Evolutionary conservation across 2,329 filamentous ascomycete species (phyloP).

Genomic region (Penicillium sp.): DNA sequence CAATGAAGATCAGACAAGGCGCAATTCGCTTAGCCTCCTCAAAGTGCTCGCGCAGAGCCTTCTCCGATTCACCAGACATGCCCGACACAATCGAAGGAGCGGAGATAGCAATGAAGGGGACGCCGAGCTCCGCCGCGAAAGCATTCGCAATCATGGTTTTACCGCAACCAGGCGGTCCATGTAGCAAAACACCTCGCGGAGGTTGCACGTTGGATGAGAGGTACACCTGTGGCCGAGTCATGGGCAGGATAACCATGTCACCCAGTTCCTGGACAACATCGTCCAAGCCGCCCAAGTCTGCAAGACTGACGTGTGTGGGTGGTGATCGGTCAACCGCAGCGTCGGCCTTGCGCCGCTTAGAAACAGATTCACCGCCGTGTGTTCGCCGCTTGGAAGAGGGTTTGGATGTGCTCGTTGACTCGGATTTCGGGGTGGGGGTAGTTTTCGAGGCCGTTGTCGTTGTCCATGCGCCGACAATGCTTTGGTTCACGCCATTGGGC

Average conservation of each 20-base stretch:
- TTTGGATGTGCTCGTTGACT: conserved; percentile 33
- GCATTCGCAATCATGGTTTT: conserved; percentile 86
- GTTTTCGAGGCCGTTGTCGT: conserved; percentile 41
- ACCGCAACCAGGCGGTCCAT: conserved; percentile 84
- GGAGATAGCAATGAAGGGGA: conserved; percentile 81
- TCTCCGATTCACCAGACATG: conserved; percentile 89
- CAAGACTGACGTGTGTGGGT: conserved; percentile 70
- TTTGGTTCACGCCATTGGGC: conserved; percentile 69
- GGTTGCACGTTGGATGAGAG: conserved; percentile 69
- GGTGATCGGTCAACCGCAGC: conserved; percentile 65
- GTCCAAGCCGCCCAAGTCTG: conserved; percentile 78
- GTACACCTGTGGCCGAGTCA: conserved; percentile 71
- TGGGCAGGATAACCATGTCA: conserved; percentile 74
- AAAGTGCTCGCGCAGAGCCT: conserved; percentile 82
- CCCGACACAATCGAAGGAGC: conserved; percentile 82
- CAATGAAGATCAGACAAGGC: conserved; percentile 88
- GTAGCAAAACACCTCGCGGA: conserved; percentile 75
- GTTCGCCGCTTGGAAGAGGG: conserved; percentile 61
- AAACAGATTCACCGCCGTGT: conserved; percentile 68
- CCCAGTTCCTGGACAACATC: conserved; percentile 72
- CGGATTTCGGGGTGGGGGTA: conserved; percentile 36
- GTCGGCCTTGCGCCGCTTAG: conserved; percentile 68
- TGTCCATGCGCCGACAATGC: conserved; percentile 66
- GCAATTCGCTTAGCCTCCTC: conserved; percentile 86
- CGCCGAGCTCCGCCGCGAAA: conserved; percentile 74